A percentile compares a stretch with the other conserved stretches of the same genome.
These are phyloP conservation scores for Pseudocercospora pini-densiflorae DNA, from an alignment of 2,329 filamentous ascomycete species.

Conservation along the genomic window DNA sequence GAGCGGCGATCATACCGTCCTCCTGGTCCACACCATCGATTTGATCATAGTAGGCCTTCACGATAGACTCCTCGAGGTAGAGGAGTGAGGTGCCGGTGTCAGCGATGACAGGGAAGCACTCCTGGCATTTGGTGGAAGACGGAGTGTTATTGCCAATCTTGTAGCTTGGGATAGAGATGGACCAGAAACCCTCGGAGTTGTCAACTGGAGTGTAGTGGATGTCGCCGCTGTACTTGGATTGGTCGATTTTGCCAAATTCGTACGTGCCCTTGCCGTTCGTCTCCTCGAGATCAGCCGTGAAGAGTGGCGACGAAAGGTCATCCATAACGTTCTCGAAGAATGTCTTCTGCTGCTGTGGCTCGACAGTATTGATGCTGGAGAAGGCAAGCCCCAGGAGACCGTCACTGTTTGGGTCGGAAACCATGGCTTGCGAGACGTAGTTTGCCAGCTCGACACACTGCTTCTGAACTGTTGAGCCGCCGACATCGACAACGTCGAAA, in stretches of 20 bases:
- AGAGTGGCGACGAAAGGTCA: slow-evolving; percentile 67
- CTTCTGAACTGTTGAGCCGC: slow-evolving; percentile 62
- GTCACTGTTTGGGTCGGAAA: slow-evolving; percentile 63
- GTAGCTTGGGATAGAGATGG: slow-evolving; percentile 64
- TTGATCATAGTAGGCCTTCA: slow-evolving; percentile 48
- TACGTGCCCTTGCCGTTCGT: slow-evolving; percentile 62
- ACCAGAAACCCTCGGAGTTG: slow-evolving; percentile 69
- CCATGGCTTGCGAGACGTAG: slow-evolving; percentile 61
- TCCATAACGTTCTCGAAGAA: slow-evolving; percentile 73
- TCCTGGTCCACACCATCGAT: slow-evolving; percentile 46
- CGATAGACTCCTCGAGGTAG: slow-evolving; percentile 58
- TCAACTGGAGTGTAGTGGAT: slow-evolving; percentile 68
- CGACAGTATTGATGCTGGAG: slow-evolving; percentile 66
- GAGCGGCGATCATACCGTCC: slow-evolving; percentile 50
- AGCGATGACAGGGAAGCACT: slow-evolving; percentile 48
- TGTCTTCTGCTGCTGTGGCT: slow-evolving; percentile 61
- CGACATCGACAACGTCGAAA: slow-evolving; percentile 69
- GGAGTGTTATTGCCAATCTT: slow-evolving; percentile 54
- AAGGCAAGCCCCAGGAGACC: slow-evolving; percentile 74
- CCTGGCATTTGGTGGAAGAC: slow-evolving; percentile 52
- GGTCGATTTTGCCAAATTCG: slow-evolving; percentile 74
- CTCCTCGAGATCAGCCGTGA: slow-evolving; percentile 71
- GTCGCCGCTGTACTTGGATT: slow-evolving; percentile 63
- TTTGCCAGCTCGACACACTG: slow-evolving; percentile 73
- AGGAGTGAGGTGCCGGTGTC: slow-evolving; percentile 67